Evolutionary conservation across 2,329 filamentous ascomycete genomes (phyloP).

Genomic region (Calycina herbarum): DNA sequence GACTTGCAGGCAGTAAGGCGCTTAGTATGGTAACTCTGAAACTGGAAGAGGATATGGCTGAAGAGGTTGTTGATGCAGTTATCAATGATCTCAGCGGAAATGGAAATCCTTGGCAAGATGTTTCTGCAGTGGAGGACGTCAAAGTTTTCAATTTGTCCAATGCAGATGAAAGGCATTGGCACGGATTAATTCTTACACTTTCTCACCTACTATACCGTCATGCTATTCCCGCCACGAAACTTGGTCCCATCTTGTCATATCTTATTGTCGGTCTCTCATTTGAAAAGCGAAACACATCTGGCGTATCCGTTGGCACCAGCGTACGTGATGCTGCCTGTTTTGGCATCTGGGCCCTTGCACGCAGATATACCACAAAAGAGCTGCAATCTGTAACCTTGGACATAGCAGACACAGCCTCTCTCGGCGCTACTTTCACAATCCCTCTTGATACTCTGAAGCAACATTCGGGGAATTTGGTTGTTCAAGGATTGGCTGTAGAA

Average conservation of each 20-base stretch:
- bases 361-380: conserved; percentile 81
- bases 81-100: conserved; percentile 63
- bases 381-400: conserved; percentile 60
- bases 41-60: conserved; percentile 76
- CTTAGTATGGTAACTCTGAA: conserved; percentile 84
- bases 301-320: conserved; percentile 82
- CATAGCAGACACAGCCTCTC: conserved; percentile 10
- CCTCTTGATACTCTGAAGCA: background rate
- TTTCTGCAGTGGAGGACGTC: background rate
- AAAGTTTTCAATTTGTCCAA: conserved; percentile 59
- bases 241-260: conserved; percentile 73
- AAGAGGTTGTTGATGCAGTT: conserved; percentile 84
- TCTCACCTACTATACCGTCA: conserved; percentile 83
- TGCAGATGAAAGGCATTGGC: conserved; percentile 84
- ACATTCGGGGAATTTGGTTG: conserved; percentile 44
- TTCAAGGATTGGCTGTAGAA: conserved; percentile 79
- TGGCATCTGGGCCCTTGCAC: conserved; percentile 88
- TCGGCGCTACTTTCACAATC: conserved; percentile 22
- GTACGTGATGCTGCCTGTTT: conserved; percentile 96
- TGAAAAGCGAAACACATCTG: conserved; percentile 82
- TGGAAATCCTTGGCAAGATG: conserved; percentile 9
- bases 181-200: conserved; percentile 85
- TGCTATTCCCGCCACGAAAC: conserved; percentile 69
- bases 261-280: conserved; percentile 81
- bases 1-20: conserved; percentile 88